phyloP scores from a whole-genome alignment of 2,329 filamentous ascomycete species.

The Aspergillus novofumigatus region DNA sequence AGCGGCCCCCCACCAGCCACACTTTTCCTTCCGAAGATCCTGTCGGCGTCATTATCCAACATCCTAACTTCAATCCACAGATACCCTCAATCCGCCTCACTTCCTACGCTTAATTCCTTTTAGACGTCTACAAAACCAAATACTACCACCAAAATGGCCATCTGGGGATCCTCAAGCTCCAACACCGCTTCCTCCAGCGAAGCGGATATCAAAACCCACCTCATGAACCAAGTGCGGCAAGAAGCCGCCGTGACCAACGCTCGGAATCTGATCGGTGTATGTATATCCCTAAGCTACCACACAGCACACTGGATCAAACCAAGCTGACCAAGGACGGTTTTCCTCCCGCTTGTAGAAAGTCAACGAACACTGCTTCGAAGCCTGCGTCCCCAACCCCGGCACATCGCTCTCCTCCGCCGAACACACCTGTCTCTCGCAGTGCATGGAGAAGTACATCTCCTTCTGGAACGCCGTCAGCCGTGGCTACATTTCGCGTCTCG shows the following conservation, averaged over 20 bases:
- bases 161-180: conserved; percentile 36
- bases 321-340: not conserved
- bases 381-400: conserved; percentile 67
- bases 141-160: conserved; percentile 27
- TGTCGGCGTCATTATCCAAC: conserved; percentile 3
- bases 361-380: conserved; percentile 76
- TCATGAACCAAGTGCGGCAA: conserved; percentile 62
- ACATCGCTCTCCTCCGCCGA: conserved; percentile 63
- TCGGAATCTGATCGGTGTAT: conserved; percentile 65
- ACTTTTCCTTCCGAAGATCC: conserved; percentile 2
- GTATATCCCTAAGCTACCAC: conserved; percentile 15
- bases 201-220: conserved; percentile 46
- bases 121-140: not conserved
- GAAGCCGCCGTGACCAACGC: conserved; percentile 67
- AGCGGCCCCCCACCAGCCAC: conserved; percentile 11
- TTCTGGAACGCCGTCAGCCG: conserved; percentile 72
- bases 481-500: conserved; percentile 57
- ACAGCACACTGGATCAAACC: not conserved
- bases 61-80: not conserved
- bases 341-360: conserved; percentile 57
- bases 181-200: conserved; percentile 18
- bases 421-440: conserved; percentile 66
- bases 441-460: conserved; percentile 81
- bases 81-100: not conserved
- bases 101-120: not conserved